Conservation (phyloP, 306 rosid species). For the Cucurbita argyrosperma region DNA sequence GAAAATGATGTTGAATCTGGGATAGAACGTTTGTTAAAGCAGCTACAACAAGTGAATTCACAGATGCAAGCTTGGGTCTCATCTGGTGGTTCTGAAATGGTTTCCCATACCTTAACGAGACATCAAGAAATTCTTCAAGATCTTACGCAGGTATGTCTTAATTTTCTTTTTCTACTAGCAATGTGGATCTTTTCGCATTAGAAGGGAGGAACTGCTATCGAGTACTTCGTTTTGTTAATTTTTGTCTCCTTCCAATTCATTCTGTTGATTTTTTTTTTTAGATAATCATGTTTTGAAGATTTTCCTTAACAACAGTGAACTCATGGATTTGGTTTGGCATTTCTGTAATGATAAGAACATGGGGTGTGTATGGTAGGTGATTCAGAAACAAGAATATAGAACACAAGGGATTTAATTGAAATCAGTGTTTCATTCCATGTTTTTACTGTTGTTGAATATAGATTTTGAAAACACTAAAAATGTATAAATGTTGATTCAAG, state of each 20-base stretch:
- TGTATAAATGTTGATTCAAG: background rate
- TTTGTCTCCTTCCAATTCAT: background rate
- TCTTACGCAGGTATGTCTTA: conserved; percentile 63
- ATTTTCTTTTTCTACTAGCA: background rate
- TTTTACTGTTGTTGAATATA: background rate
- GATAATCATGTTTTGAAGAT: background rate
- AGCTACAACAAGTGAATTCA: conserved; percentile 88
- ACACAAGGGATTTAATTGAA: background rate
- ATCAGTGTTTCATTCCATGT: background rate
- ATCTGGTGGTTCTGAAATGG: conserved; percentile 94
- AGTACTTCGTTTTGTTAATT: background rate
- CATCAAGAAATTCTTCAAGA: conserved; percentile 99
- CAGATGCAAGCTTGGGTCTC: conserved; percentile 99
- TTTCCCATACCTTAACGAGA: conserved; percentile 90
- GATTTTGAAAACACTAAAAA: background rate
- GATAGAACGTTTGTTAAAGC: conserved; percentile 61
- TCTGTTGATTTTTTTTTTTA: background rate
- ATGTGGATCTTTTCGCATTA: background rate
- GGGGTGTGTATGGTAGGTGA: no score
- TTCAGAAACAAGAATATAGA: background rate
- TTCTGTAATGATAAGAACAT: background rate
- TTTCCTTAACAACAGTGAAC: background rate
- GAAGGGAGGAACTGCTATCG: background rate
- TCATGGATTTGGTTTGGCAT: background rate
- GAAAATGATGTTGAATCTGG: conserved; percentile 67